phyloP scores from a whole-genome alignment of 768 basidiomycete species.

The Suillus lakei region DNA sequence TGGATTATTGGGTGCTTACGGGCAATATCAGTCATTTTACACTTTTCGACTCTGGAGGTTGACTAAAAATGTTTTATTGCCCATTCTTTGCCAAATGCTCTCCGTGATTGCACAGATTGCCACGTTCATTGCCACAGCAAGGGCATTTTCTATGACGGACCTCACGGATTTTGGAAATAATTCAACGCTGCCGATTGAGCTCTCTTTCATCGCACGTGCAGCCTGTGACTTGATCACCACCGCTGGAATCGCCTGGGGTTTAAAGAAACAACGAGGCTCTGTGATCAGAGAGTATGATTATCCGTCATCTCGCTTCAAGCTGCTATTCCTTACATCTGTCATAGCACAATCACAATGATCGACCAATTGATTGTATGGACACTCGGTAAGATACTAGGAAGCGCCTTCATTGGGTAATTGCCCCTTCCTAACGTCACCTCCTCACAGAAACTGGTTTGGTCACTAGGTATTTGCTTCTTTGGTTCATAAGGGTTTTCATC shows the following conservation, averaged over 20 bases:
- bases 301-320: background rate
- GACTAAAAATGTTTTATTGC: conserved; percentile 1
- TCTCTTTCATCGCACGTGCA: background rate
- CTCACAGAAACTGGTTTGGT: background rate
- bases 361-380: background rate
- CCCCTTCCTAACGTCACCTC: background rate
- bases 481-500: background rate
- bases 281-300: background rate
- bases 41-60: conserved; percentile 9
- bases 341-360: background rate
- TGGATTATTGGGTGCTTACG: background rate
- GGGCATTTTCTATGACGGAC: background rate
- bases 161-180: background rate
- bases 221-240: conserved; percentile 10
- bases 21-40: conserved; percentile 4
- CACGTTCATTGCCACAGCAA: background rate
- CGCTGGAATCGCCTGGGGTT: conserved; percentile 1
- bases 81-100: background rate
- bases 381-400: background rate
- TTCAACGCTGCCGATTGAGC: background rate
- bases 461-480: background rate
- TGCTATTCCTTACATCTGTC: background rate
- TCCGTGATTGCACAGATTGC: background rate
- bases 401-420: background rate
- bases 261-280: background rate